These are phyloP conservation scores for Davidsoniella neocaledoniae DNA, from an alignment of 2,329 filamentous ascomycete genomes.

Conservation along the genomic window DNA sequence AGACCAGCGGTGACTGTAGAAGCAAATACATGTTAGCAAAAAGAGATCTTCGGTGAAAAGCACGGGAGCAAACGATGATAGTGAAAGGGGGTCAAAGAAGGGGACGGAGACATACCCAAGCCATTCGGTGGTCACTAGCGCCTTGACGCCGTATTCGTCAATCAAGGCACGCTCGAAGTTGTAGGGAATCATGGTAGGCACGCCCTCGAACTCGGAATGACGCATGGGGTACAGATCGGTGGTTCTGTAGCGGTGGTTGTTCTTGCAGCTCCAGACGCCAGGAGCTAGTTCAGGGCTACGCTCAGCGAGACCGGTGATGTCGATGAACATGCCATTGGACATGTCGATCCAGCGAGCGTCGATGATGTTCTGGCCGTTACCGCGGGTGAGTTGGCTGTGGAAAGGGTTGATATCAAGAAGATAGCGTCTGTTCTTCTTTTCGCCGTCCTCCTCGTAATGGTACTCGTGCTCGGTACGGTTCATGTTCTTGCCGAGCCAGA, in stretches of 20 bases:
- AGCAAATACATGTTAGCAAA: constrained; percentile 3
- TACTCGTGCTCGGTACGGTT: constrained; percentile 54
- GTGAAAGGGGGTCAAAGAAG: constrained; percentile 3
- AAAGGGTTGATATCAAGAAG: constrained; percentile 65
- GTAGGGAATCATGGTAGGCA: constrained; percentile 52
- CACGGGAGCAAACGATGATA: constrained; percentile 2
- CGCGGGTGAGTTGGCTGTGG: constrained; percentile 41
- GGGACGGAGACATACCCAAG: constrained; percentile 33
- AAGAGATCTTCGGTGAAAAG: not conserved
- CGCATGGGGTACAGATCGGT: constrained; percentile 64
- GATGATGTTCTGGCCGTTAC: constrained; percentile 61
- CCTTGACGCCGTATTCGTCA: constrained; percentile 48
- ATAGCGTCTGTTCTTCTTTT: constrained; percentile 33
- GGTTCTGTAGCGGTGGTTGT: constrained; percentile 53
- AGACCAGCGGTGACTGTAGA: constrained; percentile 41
- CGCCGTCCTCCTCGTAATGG: constrained; percentile 27
- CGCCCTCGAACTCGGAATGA: constrained; percentile 57
- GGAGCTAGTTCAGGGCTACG: constrained; percentile 40
- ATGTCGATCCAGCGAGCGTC: constrained; percentile 73
- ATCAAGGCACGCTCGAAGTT: constrained; percentile 47
- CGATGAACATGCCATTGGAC: constrained; percentile 61
- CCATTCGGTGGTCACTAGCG: constrained; percentile 42
- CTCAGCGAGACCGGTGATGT: constrained; percentile 64
- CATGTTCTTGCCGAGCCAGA: constrained; percentile 44
- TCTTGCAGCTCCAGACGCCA: constrained; percentile 64